A percentile compares a stretch with the other conserved stretches of the same genome.
These are phyloP conservation scores for Boletellus deceptivus DNA, from an alignment of 1,284 basidiomycete genomes.

Conservation along the genomic window DNA sequence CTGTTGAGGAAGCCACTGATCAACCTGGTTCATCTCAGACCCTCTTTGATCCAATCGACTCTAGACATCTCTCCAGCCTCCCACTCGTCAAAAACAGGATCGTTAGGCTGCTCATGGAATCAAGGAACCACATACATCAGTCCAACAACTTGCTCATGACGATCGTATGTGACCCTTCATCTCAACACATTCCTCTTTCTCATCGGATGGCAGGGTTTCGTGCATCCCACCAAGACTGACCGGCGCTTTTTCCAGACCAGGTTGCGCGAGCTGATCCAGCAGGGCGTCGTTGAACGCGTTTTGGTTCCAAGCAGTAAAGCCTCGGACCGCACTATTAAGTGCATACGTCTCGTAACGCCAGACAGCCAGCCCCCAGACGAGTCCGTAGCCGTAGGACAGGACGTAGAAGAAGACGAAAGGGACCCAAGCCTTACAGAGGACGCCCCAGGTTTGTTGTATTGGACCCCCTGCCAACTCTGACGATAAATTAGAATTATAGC, in stretches of 20 bases:
- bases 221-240: conserved; percentile 67
- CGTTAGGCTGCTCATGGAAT: conserved; percentile 63
- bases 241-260: conserved; percentile 74
- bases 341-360: conserved; percentile 54
- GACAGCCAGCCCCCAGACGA: conserved; percentile 37
- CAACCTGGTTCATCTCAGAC: conserved; percentile 32
- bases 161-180: conserved; percentile 48
- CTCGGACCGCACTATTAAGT: conserved; percentile 50
- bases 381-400: conserved; percentile 33
- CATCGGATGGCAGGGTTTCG: conserved; percentile 55
- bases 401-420: conserved; percentile 43
- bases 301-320: conserved; percentile 55
- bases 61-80: conserved; percentile 70
- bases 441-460: conserved; percentile 11
- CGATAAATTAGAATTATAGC: conserved; percentile 15
- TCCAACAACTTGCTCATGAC: conserved; percentile 68
- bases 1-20: conserved; percentile 29
- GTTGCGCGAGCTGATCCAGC: conserved; percentile 64
- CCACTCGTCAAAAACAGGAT: conserved; percentile 65
- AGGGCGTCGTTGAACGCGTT: conserved; percentile 71
- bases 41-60: conserved; percentile 70
- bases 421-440: conserved; percentile 29
- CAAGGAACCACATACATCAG: conserved; percentile 63
- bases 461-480: neutral
- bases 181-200: neutral